Evolutionary conservation across 306 rosid species (phyloP), one percentile per base, ranked within the genome.

Genomic region (Acacia crassicarpa): DNA sequence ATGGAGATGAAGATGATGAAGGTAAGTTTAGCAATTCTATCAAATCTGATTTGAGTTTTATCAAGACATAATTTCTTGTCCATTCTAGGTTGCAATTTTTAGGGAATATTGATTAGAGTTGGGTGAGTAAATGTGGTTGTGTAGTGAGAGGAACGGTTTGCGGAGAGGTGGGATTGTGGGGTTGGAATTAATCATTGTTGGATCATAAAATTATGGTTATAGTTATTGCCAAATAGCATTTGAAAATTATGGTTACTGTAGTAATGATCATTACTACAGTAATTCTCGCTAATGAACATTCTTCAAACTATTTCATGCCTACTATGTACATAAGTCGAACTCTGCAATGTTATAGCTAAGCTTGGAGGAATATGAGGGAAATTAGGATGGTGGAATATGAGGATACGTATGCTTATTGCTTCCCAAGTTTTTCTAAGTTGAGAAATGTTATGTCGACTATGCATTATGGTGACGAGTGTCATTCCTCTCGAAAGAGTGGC

Each of bases 1-100:
- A 84, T 85, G 99, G 97, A 83, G 96, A 95, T 71, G 97, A 92
- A 9, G 97, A 85, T 81, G n/a, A n/a, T n/a, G n/a, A n/a, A n/a
- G n/a, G n/a, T n/a, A n/a, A n/a, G n/a, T n/a, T n/a, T n/a, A n/a
- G n/a, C n/a, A n/a, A n/a, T n/a, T n/a, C n/a, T n/a, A n/a, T n/a
- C n/a, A n/a, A n/a, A n/a, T n/a, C n/a, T n/a, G n/a, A n/a, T n/a
- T n/a, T n/a, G n/a, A n/a, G n/a, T n/a, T n/a, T n/a, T n/a, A n/a
- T n/a, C n/a, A n/a, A n/a, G n/a, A n/a, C n/a, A n/a, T n/a, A n/a
- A n/a, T n/a, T n/a, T n/a, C n/a, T n/a, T n/a, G n/a, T n/a, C n/a
- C n/a, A n/a, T n/a, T n/a, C n/a, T n/a, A n/a, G n/a, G n/a, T n/a
- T n/a, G n/a, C n/a, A n/a, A n/a, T n/a, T n/a, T n/a, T n/a, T n/a